Evolutionary conservation across 2,329 filamentous ascomycete species (phyloP).

Genomic region (Epichloe baconii): DNA sequence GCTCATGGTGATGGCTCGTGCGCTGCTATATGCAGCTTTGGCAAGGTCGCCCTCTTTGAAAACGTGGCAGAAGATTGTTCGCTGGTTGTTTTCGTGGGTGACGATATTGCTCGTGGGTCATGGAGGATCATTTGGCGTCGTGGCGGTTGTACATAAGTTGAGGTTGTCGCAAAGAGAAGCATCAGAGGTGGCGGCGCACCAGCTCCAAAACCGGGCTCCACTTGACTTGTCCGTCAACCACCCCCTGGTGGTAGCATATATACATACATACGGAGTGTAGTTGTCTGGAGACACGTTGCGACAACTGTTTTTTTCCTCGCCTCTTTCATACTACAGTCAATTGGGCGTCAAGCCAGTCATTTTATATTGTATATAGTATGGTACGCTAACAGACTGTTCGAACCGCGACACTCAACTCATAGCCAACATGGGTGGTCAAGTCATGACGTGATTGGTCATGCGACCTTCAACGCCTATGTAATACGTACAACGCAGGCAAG

Average conservation of each 20-base stretch:
- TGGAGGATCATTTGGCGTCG: not conserved
- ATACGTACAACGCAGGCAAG: not conserved
- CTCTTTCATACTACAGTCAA: no score
- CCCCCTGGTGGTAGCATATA: no score
- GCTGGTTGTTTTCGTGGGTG: not conserved
- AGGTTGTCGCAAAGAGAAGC: not conserved
- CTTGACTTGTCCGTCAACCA: not conserved
- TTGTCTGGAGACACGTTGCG: no score
- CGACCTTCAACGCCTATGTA: not conserved
- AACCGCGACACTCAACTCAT: no score
- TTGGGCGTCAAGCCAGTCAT: no score
- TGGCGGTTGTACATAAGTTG: not conserved
- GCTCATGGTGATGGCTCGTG: constrained; percentile 25
- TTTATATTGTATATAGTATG: no score
- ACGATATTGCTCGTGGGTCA: not conserved
- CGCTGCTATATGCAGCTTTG: not conserved
- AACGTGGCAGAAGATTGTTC: not conserved
- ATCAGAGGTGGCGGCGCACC: not conserved
- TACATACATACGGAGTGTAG: no score
- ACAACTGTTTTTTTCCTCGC: no score
- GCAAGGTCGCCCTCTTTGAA: not conserved
- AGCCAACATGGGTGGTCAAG: not conserved
- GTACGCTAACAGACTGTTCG: no score
- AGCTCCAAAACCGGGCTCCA: not conserved
- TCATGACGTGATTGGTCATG: constrained; percentile 7